Conservation (phyloP, 129 eudicot genomes). For the Helianthus tuberosus region DNA sequence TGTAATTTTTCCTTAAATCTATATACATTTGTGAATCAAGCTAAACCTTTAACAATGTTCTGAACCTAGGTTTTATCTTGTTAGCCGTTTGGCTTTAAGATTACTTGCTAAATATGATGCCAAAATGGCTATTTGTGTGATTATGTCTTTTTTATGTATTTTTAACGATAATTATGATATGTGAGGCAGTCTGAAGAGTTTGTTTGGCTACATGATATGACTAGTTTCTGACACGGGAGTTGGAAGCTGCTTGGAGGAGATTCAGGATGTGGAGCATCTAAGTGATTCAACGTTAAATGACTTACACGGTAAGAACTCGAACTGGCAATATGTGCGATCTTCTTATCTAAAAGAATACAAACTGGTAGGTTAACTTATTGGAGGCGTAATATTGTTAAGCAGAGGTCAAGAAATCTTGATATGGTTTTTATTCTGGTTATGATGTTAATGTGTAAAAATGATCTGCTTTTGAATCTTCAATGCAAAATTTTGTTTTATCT, state of each 20-base stretch:
- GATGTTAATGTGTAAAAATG: conserved; percentile 13
- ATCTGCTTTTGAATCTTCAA: background rate
- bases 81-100: conserved; percentile 5
- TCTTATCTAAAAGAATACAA: background rate
- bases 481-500: background rate
- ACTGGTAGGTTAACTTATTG: background rate
- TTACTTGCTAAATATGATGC: background rate
- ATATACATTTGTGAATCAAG: background rate
- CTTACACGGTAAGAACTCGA: conserved; percentile 48
- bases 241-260: conserved; percentile 84
- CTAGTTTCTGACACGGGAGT: conserved; percentile 96
- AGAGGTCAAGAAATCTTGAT: conserved; percentile 11
- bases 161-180: conserved; percentile 5
- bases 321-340: background rate
- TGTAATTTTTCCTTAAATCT: no score
- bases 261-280: conserved; percentile 52
- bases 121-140: background rate
- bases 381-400: background rate
- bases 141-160: background rate
- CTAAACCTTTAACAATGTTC: conserved; percentile 9
- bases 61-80: background rate
- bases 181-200: conserved; percentile 15
- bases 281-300: conserved; percentile 32
- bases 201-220: conserved; percentile 22
- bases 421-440: conserved; percentile 8